Evolutionary conservation across 352 stramenopile species (phyloP).

Genomic region (Phytophthora vignae): DNA sequence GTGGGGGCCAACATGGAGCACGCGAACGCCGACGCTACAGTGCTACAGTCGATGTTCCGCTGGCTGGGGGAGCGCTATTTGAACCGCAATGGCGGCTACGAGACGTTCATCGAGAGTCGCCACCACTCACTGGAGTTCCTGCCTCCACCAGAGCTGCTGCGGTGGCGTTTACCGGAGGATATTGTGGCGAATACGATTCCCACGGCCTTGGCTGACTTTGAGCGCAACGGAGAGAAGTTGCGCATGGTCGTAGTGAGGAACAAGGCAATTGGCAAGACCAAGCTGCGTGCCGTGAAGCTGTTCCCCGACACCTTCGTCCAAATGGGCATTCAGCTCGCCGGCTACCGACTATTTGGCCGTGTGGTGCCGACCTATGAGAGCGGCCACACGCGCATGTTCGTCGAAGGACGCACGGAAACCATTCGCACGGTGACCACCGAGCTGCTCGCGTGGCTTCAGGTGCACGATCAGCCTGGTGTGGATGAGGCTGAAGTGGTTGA

Average conservation of each 20-base stretch:
- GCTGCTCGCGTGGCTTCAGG: constrained; percentile 82
- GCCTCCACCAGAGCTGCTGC: constrained; percentile 61
- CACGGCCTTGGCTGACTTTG: constrained; percentile 65
- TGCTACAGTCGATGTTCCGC: constrained; percentile 70
- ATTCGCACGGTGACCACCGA: constrained; percentile 83
- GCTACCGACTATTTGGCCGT: constrained; percentile 89
- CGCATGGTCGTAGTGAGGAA: constrained; percentile 86
- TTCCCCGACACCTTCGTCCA: constrained; percentile 96
- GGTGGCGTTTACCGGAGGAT: constrained; percentile 55
- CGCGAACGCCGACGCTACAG: constrained; percentile 95
- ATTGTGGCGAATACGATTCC: constrained; percentile 49
- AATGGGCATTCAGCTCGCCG: constrained; percentile 94
- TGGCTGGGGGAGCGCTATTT: constrained; percentile 73
- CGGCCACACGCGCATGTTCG: constrained; percentile 93
- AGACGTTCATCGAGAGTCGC: constrained; percentile 73
- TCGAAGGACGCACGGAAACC: constrained; percentile 93
- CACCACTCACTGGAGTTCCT: constrained; percentile 64
- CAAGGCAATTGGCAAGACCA: constrained; percentile 82
- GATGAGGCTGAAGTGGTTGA: constrained; percentile 49
- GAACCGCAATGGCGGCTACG: constrained; percentile 62
- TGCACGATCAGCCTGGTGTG: constrained; percentile 42
- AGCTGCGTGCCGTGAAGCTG: constrained; percentile 80
- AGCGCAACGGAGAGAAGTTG: constrained; percentile 72
- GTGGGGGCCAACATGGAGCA: constrained; percentile 94
- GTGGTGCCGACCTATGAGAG: constrained; percentile 95